Conservation (phyloP, 352 stramenopile genomes). For the Phytophthora tubulina region DNA sequence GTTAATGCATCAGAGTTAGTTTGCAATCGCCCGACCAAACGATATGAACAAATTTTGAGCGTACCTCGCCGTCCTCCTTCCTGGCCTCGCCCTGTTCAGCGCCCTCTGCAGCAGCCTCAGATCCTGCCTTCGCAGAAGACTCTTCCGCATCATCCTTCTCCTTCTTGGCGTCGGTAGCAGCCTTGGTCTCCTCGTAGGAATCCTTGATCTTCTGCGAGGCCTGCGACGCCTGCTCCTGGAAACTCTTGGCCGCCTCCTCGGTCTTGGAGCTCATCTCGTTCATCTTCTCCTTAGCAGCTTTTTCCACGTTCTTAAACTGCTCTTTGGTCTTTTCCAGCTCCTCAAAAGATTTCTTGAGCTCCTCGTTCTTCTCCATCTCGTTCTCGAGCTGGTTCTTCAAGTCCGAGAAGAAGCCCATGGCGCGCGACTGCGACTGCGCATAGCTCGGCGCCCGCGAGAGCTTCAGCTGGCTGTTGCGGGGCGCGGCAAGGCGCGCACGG, state of each 20-base stretch:
- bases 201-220: slow-evolving; percentile 79
- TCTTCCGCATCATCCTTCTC: slow-evolving; percentile 30
- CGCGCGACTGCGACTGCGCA: slow-evolving; percentile 47
- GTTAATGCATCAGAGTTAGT: slow-evolving; percentile 3
- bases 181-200: slow-evolving; percentile 51
- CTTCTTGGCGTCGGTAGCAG: slow-evolving; percentile 22
- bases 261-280: slow-evolving; percentile 66
- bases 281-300: slow-evolving; percentile 72
- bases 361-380: slow-evolving; percentile 85
- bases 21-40: neutral
- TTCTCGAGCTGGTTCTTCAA: slow-evolving; percentile 85
- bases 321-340: slow-evolving; percentile 81
- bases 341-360: slow-evolving; percentile 83
- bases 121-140: slow-evolving; percentile 1
- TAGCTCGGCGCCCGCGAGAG: slow-evolving; percentile 1
- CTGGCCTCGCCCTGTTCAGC: slow-evolving; percentile 23
- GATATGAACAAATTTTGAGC: slow-evolving; percentile 3
- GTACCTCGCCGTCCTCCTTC: slow-evolving; percentile 36
- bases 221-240: slow-evolving; percentile 62
- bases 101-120: slow-evolving; percentile 18
- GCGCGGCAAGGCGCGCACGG: slow-evolving; percentile 26
- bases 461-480: slow-evolving; percentile 18
- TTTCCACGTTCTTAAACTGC: slow-evolving; percentile 73
- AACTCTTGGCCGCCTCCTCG: slow-evolving; percentile 65
- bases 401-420: slow-evolving; percentile 81